phyloP scores from a whole-genome alignment of 805 yeast species.

The Nakazawaea holstii region DNA sequence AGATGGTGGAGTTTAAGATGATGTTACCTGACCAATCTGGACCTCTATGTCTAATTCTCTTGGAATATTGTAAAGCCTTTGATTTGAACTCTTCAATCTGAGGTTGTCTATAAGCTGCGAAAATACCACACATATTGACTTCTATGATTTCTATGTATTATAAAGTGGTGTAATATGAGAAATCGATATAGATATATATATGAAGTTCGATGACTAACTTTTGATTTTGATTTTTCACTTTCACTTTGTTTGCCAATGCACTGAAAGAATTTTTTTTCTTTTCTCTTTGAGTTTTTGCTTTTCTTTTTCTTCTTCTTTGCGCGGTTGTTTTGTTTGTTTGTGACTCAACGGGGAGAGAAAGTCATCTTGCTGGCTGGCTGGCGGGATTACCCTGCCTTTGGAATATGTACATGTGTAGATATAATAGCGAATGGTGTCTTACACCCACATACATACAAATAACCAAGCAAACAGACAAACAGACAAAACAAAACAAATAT shows the following conservation, averaged over 20 bases:
- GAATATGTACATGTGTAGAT: no score
- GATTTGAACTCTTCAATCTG: conserved; percentile 78
- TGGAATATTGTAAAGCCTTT: conserved; percentile 84
- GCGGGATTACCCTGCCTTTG: no score
- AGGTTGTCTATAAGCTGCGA: conserved; percentile 82
- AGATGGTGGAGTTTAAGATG: conserved; percentile 70
- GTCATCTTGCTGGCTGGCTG: no score
- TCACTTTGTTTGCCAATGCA: not conserved
- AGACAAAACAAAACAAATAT: not conserved
- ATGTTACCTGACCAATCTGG: conserved; percentile 98
- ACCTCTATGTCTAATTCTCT: conserved; percentile 96
- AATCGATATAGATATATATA: not conserved
- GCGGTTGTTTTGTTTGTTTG: not conserved
- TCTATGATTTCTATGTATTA: not conserved
- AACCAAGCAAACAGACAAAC: not conserved
- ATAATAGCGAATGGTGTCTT: no score
- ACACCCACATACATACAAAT: not conserved
- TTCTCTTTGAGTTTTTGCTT: not conserved
- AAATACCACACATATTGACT: conserved; percentile 89
- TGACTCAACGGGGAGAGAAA: no score
- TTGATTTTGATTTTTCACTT: not conserved
- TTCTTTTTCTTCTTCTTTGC: not conserved
- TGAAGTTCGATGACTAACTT: conserved; percentile 4
- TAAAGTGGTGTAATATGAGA: no score
- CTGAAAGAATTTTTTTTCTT: not conserved